Conservation (phyloP, 2,329 filamentous ascomycete genomes). For the Penicillium sp. region DNA sequence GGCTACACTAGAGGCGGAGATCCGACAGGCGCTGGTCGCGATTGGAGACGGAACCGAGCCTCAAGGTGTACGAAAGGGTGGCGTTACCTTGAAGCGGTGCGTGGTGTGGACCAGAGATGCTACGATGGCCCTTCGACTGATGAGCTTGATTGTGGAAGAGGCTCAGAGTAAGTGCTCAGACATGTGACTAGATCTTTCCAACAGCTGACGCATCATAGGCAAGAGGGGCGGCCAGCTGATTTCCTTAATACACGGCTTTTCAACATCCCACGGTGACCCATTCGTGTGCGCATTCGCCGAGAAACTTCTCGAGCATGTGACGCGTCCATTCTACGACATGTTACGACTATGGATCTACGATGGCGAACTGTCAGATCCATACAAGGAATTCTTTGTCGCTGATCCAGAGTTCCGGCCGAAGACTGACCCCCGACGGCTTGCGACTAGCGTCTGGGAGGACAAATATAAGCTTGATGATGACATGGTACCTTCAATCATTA, state of each 20-base stretch:
- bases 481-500: conserved; percentile 91
- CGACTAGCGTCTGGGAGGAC: conserved; percentile 93
- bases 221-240: conserved; percentile 86
- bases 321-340: conserved; percentile 92
- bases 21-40: conserved; percentile 67
- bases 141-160: conserved; percentile 90
- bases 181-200: neutral
- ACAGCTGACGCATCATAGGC: conserved; percentile 26
- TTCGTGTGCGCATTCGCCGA: conserved; percentile 91
- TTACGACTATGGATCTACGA: conserved; percentile 96
- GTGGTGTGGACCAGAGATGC: conserved; percentile 96
- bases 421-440: conserved; percentile 43
- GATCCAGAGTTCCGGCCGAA: conserved; percentile 59
- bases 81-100: conserved; percentile 88
- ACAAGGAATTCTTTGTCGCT: conserved; percentile 86
- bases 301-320: conserved; percentile 74
- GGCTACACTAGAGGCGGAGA: conserved; percentile 85
- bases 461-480: conserved; percentile 79
- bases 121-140: conserved; percentile 84
- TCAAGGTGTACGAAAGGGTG: conserved; percentile 68
- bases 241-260: conserved; percentile 84
- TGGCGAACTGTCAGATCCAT: conserved; percentile 92
- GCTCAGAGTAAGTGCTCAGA: conserved; percentile 55
- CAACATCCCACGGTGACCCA: conserved; percentile 86
- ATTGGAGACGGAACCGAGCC: conserved; percentile 53